phyloP scores from a whole-genome alignment of 768 basidiomycete genomes.

The Hemileccinum impolitum region DNA sequence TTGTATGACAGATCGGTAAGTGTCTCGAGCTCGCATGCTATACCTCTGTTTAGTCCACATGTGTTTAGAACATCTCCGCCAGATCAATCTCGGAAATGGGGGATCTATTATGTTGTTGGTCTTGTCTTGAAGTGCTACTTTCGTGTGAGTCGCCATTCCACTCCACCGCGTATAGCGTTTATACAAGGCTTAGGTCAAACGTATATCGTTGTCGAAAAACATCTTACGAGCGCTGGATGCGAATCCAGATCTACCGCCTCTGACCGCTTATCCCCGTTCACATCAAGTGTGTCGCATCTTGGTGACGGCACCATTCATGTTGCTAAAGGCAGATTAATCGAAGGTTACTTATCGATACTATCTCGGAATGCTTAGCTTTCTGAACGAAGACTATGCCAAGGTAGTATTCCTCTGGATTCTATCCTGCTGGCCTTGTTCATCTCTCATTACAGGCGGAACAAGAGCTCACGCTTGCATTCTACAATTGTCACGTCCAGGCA shows the following conservation, averaged over 20 bases:
- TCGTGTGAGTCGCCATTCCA: conserved; percentile 50
- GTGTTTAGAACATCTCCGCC: conserved; percentile 57
- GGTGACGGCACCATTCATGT: conserved; percentile 3
- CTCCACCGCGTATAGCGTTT: neutral
- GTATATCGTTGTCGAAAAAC: conserved; percentile 89
- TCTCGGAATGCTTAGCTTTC: conserved; percentile 88
- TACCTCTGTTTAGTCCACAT: neutral
- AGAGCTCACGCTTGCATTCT: conserved; percentile 83
- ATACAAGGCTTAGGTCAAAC: conserved; percentile 60
- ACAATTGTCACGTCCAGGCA: conserved; percentile 70
- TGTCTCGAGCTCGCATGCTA: neutral
- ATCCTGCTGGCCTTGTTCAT: neutral
- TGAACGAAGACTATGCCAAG: conserved; percentile 88
- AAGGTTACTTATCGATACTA: conserved; percentile 96
- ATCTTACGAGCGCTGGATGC: conserved; percentile 86
- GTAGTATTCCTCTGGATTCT: conserved; percentile 35
- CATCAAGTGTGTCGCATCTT: conserved; percentile 62
- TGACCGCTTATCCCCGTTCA: conserved; percentile 72
- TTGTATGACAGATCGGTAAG: conserved; percentile 81
- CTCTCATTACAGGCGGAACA: conserved; percentile 62
- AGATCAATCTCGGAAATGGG: conserved; percentile 80
- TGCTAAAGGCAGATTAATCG: conserved; percentile 14
- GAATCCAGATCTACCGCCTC: conserved; percentile 78
- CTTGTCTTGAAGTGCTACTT: conserved; percentile 94
- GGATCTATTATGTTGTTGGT: conserved; percentile 89